phyloP scores from a whole-genome alignment of 1,139 yeast genomes.

The Zhuliangozyma blackwelliae region DNA sequence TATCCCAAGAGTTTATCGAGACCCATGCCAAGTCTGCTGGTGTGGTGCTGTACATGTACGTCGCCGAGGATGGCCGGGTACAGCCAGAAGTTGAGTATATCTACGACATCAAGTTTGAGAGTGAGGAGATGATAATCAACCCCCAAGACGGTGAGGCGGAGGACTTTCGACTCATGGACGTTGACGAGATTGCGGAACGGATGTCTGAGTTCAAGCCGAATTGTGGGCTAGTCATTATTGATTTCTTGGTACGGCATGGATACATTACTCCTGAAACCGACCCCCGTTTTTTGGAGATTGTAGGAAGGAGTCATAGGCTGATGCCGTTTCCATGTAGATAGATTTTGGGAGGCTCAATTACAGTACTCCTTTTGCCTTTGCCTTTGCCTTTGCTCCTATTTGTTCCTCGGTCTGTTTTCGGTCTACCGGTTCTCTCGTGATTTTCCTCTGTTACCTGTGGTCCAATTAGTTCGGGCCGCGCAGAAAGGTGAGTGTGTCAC shows the following conservation, averaged over 20 bases:
- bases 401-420: too few relatives aligned
- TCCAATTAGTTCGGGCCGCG: too few relatives aligned
- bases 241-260: slow-evolving; percentile 83
- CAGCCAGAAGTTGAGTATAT: slow-evolving; percentile 89
- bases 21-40: slow-evolving; percentile 52
- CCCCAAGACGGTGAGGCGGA: slow-evolving; percentile 89
- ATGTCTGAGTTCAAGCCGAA: slow-evolving; percentile 83
- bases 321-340: slow-evolving; percentile 63
- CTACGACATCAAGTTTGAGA: slow-evolving; percentile 63
- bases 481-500: too few relatives aligned
- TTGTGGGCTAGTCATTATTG: slow-evolving; percentile 75
- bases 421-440: too few relatives aligned
- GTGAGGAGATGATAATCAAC: slow-evolving; percentile 48
- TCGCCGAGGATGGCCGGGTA: slow-evolving; percentile 47
- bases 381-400: too few relatives aligned
- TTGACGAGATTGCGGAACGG: slow-evolving; percentile 51
- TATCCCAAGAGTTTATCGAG: slow-evolving; percentile 49
- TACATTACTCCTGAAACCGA: slow-evolving; percentile 57
- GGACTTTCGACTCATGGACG: slow-evolving; percentile 57
- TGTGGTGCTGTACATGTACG: slow-evolving; percentile 61
- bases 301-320: slow-evolving; percentile 57
- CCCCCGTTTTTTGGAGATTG: slow-evolving; percentile 56
- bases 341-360: too few relatives aligned
- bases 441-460: too few relatives aligned
- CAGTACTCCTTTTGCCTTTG: too few relatives aligned